Base-by-base conservation (phyloP, 1,284 basidiomycete species). In the Tylopilus sp. region DNA sequence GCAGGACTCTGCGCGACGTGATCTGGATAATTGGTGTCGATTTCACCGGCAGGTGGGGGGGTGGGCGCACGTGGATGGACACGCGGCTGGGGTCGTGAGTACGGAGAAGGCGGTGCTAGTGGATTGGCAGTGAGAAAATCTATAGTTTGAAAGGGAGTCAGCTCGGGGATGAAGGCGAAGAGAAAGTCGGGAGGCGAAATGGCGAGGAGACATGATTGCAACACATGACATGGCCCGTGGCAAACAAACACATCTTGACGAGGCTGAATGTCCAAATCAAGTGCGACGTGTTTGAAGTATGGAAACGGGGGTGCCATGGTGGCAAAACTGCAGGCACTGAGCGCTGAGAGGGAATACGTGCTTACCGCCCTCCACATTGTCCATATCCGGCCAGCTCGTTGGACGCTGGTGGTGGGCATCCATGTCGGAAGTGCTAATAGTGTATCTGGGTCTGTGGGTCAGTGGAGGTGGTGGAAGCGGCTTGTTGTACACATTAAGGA, bases 1-100 rank as follows among this genome's bases (percentile, higher is more conserved):
- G 28, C 46, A 37, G 54, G 36, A 45, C 46, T 49, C 2, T 52
- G 54, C 6, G 47, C 33, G 34, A 33, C 16, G 41, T 44, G 44
- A 30, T 50, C 40, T 36, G 49, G 48, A 10, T 60, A 55, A 58
- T 56, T 61, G 51, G 49, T 39, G 34, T 57, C 46, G 51, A 57
- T 55, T 53, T 55, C 46, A 46, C 44, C 41, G 28, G 54, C 21
- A 26, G 56, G 54, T 25, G 61, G 55, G 19, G 67, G 63, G 10
- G 69, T 62, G 15, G 66, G 61, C 21, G 66, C 63, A 64, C 66
- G 56, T 44, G 51, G 62, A 61, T 63, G 67, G 56, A 59, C 60
- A 45, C 52, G 52, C 48, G 59, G 58, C 29, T 55, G 54, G 41
- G 50, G 59, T 31, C 63, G 67, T 41, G 64, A 64, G 57, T 66